These are phyloP conservation scores for Dactylorhiza incarnata DNA, from an alignment of 106 monocot species.

Conservation along the genomic window DNA sequence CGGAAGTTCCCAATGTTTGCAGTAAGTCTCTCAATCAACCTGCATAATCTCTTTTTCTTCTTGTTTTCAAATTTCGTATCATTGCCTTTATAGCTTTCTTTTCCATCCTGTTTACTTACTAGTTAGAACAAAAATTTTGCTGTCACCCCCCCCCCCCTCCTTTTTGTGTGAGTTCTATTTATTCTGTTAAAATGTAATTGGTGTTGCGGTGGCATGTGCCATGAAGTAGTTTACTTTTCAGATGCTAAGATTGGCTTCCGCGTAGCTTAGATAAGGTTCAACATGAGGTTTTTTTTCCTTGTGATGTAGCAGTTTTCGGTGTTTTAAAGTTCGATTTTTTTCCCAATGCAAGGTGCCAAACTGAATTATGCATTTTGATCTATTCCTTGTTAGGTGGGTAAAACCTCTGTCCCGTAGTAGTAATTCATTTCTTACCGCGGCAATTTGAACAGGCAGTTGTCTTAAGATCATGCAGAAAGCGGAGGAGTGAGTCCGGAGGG, in stretches of 20 bases:
- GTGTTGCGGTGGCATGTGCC: background rate
- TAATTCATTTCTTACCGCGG: background rate
- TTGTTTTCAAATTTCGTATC: background rate
- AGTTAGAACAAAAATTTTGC: background rate
- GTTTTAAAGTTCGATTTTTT: background rate
- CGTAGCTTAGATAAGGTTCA: background rate
- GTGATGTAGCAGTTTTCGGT: background rate
- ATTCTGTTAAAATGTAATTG: background rate
- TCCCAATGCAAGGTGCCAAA: background rate
- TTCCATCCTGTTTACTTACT: background rate
- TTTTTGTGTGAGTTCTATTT: background rate
- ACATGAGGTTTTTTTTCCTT: background rate
- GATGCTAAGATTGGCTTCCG: background rate
- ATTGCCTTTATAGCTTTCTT: background rate
- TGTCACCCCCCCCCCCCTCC: no score
- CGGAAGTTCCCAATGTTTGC: conserved; percentile 97
- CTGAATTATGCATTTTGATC: background rate
- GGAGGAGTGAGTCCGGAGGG: no score
- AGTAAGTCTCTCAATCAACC: conserved; percentile 25
- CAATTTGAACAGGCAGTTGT: background rate
- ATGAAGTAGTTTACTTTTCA: background rate
- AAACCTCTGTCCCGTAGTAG: background rate
- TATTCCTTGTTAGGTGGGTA: background rate
- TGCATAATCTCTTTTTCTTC: background rate
- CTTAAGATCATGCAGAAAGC: background rate